These are phyloP conservation scores for Saccharomycopsis amapae DNA, from an alignment of 805 yeast species.

Conservation along the genomic window DNA sequence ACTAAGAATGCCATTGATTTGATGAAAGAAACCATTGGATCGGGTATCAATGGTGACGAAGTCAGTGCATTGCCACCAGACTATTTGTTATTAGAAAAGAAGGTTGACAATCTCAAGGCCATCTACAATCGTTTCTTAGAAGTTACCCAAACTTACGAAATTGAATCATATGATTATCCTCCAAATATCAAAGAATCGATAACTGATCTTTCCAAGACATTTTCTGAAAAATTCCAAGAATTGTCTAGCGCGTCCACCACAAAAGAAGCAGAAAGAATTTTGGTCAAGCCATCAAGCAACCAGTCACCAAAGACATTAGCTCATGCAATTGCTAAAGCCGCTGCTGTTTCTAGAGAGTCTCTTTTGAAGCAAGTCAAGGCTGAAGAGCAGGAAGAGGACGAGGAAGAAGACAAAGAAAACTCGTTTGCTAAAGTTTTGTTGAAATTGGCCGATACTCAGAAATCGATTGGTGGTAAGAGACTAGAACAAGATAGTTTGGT, in stretches of 20 bases:
- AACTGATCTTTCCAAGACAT: slow-evolving; percentile 50
- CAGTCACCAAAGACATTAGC: slow-evolving; percentile 61
- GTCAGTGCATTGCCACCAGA: slow-evolving; percentile 71
- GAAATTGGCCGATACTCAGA: slow-evolving; percentile 49
- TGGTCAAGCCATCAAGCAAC: slow-evolving; percentile 28
- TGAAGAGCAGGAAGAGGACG: slow-evolving; percentile 22
- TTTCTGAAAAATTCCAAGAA: slow-evolving; percentile 49
- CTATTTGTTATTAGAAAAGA: slow-evolving; percentile 58
- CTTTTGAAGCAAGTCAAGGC: slow-evolving; percentile 27
- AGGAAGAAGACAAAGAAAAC: slow-evolving; percentile 35
- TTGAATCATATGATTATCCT: slow-evolving; percentile 76
- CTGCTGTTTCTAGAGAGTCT: slow-evolving; percentile 42
- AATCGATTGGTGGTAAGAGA: slow-evolving; percentile 60
- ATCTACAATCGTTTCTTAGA: slow-evolving; percentile 47
- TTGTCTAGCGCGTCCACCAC: slow-evolving; percentile 59
- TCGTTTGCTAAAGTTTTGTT: slow-evolving; percentile 48
- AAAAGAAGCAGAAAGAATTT: slow-evolving; percentile 55
- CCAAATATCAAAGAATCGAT: slow-evolving; percentile 67
- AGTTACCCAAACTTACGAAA: slow-evolving; percentile 57
- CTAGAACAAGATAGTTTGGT: slow-evolving; percentile 62
- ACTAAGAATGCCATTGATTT: slow-evolving; percentile 42
- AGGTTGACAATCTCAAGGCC: slow-evolving; percentile 56
- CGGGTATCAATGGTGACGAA: slow-evolving; percentile 57
- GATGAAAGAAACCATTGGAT: slow-evolving; percentile 40
- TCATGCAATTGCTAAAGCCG: slow-evolving; percentile 58